Conservation (phyloP, 805 yeast species). For the Candida chauliodis region DNA sequence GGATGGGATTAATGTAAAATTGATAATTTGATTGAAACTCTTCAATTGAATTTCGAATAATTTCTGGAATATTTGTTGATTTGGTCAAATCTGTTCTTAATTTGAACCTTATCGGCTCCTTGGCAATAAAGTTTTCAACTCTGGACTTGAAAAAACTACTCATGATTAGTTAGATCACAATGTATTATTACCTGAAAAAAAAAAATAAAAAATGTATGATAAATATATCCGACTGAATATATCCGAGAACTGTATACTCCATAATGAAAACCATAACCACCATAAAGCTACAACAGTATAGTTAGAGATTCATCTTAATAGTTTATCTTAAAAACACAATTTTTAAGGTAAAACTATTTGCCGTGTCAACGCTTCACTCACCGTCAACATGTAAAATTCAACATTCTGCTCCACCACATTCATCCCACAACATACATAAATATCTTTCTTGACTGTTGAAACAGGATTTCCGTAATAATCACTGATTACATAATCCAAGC, state of each 20-base stretch:
- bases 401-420: no score
- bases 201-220: background rate
- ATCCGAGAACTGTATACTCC: no score
- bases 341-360: no score
- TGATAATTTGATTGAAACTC: slow-evolving; percentile 35
- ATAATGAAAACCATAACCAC: no score
- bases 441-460: background rate
- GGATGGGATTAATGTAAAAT: slow-evolving; percentile 43
- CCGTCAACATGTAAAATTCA: no score
- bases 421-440: no score
- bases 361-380: no score
- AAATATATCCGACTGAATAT: background rate
- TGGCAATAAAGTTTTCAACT: slow-evolving; percentile 23
- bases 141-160: slow-evolving; percentile 17
- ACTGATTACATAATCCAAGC: no score
- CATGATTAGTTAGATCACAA: slow-evolving; percentile 1
- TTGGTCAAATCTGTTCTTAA: slow-evolving; percentile 9
- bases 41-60: slow-evolving; percentile 37
- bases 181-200: background rate
- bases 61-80: slow-evolving; percentile 22
- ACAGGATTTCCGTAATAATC: no score
- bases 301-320: no score
- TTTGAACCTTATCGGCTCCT: slow-evolving; percentile 19
- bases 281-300: no score
- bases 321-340: no score